These are phyloP conservation scores for Triticum monococcum DNA, from an alignment of 176 grass and related monocot genomes.

Conservation along the genomic window DNA sequence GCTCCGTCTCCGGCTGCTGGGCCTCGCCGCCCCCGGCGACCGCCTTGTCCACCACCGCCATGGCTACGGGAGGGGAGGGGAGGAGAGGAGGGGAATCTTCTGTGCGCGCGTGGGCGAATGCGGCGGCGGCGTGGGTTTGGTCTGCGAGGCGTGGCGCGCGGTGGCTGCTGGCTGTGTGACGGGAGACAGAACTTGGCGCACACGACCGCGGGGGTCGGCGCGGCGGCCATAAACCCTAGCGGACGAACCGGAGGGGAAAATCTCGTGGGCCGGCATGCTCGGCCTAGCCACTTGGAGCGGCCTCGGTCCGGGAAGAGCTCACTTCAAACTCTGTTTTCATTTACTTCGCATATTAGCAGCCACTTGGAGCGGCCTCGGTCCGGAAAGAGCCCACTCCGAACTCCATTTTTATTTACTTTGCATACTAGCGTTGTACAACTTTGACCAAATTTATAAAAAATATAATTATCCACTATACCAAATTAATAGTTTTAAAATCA, in stretches of 20 bases:
- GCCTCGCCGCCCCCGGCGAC: neutral
- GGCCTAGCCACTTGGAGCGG: neutral
- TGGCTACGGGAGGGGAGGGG: neutral
- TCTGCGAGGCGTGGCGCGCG: neutral
- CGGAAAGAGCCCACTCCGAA: neutral
- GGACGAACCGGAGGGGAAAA: neutral
- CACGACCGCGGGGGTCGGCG: neutral
- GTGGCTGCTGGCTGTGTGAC: neutral
- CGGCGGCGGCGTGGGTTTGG: neutral
- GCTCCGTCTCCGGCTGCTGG: constrained; percentile 13
- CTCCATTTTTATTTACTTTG: too few species aligned
- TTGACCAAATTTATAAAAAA: too few species aligned
- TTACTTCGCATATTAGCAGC: too few species aligned
- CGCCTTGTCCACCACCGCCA: constrained; percentile 20
- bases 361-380: neutral
- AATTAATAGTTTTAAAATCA: too few species aligned
- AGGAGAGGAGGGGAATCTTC: neutral
- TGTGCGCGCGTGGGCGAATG: neutral
- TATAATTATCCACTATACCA: too few species aligned
- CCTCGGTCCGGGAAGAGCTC: neutral
- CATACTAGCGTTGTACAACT: too few species aligned
- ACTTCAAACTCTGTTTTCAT: neutral
- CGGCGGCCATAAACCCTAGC: neutral
- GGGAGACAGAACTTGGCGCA: neutral
- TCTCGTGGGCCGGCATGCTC: neutral